Evolutionary conservation across 371 early-diverging fungal species (phyloP), one percentile per base, ranked within the genome.

Genomic region (Smittium mucronatum): DNA sequence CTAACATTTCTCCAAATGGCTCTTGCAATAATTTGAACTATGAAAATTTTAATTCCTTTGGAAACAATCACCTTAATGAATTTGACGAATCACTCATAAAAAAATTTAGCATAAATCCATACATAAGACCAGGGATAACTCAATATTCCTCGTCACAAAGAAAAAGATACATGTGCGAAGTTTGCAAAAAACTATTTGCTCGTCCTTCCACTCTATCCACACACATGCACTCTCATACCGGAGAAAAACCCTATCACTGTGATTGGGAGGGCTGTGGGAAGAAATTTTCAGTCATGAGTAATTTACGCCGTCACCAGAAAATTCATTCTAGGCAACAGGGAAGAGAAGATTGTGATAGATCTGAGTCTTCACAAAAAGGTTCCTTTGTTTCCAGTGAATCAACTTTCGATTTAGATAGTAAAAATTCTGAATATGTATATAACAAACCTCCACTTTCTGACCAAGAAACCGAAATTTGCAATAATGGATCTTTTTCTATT

Each of bases 211-310:
- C 80, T 15, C 74, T 80, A 1, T 30, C 73, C 2, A 79, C 79
- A 30, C 87, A 87, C 70, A 80, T 82, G 76, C 76, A 83, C 71
- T 84, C 83, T 66, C 87, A 87, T 63, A 87, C 87, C 0, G 86
- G 86, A 67, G 87, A 87, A 73, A 82, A 79, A 71, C 87, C 87
- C 11, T 84, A 75, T 73, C 76, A 75, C 71, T 87, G 87, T 73
- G 69, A 66, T 11, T 79, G 71, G 70, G 72, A 80, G 58, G 64
- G 74, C 33, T 87, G 87, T 68, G 77, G 77, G 11, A 85, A 85
- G 74, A 70, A 76, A 28, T 87, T 87, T 76, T 81, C 85, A 61
- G 80, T 80, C 5, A 76, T 76, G 75, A 80, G 80, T 71, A 80
- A 80, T 61, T 70, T 80, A 69, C 72, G 80, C 15, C 74, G 80